phyloP scores from a whole-genome alignment of 768 basidiomycete genomes.

The Russula olivacea region DNA sequence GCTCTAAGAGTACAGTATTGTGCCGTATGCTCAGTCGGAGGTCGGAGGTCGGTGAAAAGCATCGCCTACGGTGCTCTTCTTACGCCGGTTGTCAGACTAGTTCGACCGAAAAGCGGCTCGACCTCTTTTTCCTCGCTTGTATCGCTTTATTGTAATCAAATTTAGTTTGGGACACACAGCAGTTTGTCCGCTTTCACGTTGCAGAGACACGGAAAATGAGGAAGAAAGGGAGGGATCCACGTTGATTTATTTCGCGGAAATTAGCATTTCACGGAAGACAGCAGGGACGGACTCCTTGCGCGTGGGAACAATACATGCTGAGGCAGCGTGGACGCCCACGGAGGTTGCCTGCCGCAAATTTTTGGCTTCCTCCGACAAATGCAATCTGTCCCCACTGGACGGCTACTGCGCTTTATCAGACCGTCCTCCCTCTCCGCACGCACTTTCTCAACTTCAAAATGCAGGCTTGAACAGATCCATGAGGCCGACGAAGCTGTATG shows the following conservation, averaged over 20 bases:
- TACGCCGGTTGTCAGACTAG: not conserved
- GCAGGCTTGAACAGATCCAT: conserved; percentile 38
- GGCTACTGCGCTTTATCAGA: not conserved
- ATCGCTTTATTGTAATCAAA: no score
- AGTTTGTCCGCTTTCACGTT: not conserved
- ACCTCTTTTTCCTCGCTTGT: not conserved
- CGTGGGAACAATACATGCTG: not conserved
- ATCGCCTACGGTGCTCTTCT: not conserved
- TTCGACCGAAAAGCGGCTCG: not conserved
- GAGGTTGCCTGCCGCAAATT: not conserved
- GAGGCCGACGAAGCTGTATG: conserved; percentile 43
- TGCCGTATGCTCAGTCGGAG: not conserved
- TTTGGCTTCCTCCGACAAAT: not conserved
- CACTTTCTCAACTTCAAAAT: conserved; percentile 41
- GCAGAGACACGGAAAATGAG: not conserved
- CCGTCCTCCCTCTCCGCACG: not conserved
- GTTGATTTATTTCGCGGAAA: not conserved
- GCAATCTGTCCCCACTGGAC: not conserved
- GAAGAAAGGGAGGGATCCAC: not conserved
- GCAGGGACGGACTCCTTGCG: not conserved
- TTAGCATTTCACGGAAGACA: not conserved
- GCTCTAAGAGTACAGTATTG: not conserved
- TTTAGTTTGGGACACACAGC: not conserved
- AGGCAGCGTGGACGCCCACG: not conserved
- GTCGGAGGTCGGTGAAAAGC: not conserved